These are phyloP conservation scores for Cymbopogon flexuosus DNA, from an alignment of 202 grass and related monocot species.

Conservation along the genomic window DNA sequence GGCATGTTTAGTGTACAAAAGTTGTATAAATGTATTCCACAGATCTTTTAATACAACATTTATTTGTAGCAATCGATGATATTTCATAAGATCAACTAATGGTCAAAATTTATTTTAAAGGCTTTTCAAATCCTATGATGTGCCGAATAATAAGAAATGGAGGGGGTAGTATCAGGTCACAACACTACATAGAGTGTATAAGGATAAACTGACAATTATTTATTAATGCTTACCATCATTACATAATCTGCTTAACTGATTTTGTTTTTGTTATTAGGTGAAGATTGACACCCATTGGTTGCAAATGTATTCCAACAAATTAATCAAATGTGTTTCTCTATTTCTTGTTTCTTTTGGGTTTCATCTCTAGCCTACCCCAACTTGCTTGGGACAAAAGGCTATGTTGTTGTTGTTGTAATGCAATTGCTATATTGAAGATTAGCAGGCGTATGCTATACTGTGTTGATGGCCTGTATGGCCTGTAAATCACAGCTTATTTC, in stretches of 20 bases:
- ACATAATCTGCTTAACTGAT: neutral
- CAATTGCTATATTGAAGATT: neutral
- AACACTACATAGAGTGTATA: neutral
- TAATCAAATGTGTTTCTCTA: neutral
- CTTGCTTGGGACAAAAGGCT: too few relatives aligned
- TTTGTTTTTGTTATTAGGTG: constrained; percentile 12
- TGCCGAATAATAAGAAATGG: neutral
- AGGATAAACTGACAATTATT: neutral
- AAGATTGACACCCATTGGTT: neutral
- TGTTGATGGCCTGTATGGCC: constrained; percentile 14
- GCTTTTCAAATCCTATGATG: neutral
- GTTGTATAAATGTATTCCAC: neutral
- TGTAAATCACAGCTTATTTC: constrained; percentile 9
- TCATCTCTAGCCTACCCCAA: too few relatives aligned
- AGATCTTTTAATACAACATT: neutral
- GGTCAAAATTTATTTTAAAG: neutral
- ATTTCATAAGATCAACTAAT: neutral
- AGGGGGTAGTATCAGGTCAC: neutral
- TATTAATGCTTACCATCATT: constrained; percentile 1
- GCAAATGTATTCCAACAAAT: neutral
- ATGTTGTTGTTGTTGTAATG: neutral
- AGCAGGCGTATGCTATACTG: neutral
- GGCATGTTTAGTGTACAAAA: neutral
- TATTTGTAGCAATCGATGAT: neutral
- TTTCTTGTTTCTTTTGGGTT: too few relatives aligned